Conservation (phyloP, 1,284 basidiomycete species). For the Agaricales sp. region DNA sequence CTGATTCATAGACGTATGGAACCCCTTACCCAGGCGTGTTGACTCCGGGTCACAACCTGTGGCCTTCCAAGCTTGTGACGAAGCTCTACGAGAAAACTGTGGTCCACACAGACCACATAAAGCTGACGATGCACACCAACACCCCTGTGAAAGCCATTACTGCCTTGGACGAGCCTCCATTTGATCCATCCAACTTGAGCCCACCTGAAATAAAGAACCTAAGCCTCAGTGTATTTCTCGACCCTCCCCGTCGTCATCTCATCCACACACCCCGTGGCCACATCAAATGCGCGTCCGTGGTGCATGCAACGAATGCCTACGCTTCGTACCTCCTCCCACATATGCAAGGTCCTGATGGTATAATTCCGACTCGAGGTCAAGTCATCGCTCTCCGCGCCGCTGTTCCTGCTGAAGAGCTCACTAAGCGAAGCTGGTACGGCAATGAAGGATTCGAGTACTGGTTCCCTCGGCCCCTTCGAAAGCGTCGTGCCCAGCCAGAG, state of each 20-base stretch:
- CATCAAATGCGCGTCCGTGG: slow-evolving; percentile 44
- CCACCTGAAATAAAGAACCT: too few relatives aligned
- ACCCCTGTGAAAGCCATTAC: slow-evolving; percentile 50
- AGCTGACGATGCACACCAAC: slow-evolving; percentile 53
- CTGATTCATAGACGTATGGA: slow-evolving; percentile 39
- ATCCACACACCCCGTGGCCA: slow-evolving; percentile 50
- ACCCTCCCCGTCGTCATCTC: slow-evolving; percentile 30
- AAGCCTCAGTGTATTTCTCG: too few relatives aligned
- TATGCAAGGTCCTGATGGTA: slow-evolving; percentile 38
- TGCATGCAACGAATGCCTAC: slow-evolving; percentile 80
- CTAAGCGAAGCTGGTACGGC: slow-evolving; percentile 30
- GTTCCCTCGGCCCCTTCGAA: slow-evolving; percentile 56
- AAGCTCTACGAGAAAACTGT: slow-evolving; percentile 40
- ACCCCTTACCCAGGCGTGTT: slow-evolving; percentile 40
- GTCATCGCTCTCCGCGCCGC: slow-evolving; percentile 51
- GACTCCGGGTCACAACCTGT: slow-evolving; percentile 52
- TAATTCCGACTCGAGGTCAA: slow-evolving; percentile 70
- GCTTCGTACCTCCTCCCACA: slow-evolving; percentile 56
- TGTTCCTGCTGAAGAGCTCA: slow-evolving; percentile 24
- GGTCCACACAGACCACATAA: slow-evolving; percentile 21
- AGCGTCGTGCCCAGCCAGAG: background rate
- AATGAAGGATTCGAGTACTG: slow-evolving; percentile 64
- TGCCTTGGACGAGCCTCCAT: slow-evolving; percentile 7
- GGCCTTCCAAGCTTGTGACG: slow-evolving; percentile 71
- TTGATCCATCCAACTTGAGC: background rate